These are phyloP conservation scores for Emergomyces orientalis DNA, from an alignment of 2,329 filamentous ascomycete genomes.

Conservation along the genomic window DNA sequence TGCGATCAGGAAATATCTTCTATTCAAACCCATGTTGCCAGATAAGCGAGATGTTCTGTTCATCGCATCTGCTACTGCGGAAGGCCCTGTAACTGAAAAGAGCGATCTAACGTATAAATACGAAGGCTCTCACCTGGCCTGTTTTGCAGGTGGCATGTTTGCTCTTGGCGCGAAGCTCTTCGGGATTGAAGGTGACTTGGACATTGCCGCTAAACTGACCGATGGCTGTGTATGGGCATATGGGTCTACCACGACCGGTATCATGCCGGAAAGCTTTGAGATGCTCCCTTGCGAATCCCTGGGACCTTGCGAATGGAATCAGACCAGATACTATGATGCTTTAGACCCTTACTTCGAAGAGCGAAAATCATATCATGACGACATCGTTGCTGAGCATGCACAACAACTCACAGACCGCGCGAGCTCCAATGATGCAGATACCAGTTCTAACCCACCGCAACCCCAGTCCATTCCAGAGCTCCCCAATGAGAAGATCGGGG, in stretches of 20 bases:
- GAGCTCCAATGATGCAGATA: conserved; percentile 27
- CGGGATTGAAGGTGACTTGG: conserved; percentile 40
- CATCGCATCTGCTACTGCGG: conserved; percentile 49
- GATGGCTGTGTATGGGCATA: conserved; percentile 51
- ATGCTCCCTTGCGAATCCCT: conserved; percentile 32
- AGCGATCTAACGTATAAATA: conserved; percentile 27
- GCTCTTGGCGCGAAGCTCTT: conserved; percentile 46
- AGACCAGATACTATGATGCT: conserved; percentile 14
- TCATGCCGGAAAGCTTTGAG: conserved; percentile 46
- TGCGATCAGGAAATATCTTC: conserved; percentile 60
- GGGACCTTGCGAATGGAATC: conserved; percentile 15
- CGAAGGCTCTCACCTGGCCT: conserved; percentile 43
- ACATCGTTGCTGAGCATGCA: neutral
- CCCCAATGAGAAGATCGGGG: conserved; percentile 32
- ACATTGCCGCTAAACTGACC: conserved; percentile 42
- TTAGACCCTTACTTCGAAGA: conserved; percentile 13
- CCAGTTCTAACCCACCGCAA: conserved; percentile 13
- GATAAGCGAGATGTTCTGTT: conserved; percentile 59
- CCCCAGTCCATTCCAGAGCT: conserved; percentile 36
- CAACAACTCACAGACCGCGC: conserved; percentile 29
- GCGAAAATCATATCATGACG: conserved; percentile 9
- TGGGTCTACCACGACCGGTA: conserved; percentile 39
- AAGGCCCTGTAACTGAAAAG: conserved; percentile 27
- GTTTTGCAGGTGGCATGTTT: conserved; percentile 50
- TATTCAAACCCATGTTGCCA: conserved; percentile 68